Base-by-base conservation (phyloP, 176 grass and related monocot genomes). In the Phyllostachys edulis region DNA sequence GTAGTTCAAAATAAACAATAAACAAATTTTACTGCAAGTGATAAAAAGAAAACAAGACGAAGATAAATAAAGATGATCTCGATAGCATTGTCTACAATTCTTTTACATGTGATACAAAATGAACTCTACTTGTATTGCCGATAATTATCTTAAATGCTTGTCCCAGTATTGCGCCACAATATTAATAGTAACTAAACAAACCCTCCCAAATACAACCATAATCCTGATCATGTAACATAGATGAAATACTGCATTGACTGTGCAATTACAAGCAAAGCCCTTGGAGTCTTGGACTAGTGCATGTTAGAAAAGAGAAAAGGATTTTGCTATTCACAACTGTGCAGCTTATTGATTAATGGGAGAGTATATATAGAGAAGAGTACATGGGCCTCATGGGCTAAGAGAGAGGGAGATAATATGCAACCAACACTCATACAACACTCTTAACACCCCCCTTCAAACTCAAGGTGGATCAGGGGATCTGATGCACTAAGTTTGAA, bases 1-100 rank as follows among this genome's bases (percentile, higher is more conserved):
- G 14, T 12, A 63, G 5, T 73, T 76, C 52, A 7, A 49, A 61
- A 54, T 55, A 64, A 64, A 78, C 5, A 50, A 50, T 13, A 20
- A 77, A 55, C n/a, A n/a, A n/a, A n/a, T n/a, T n/a, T n/a, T n/a
- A n/a, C n/a, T 76, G 42, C 42, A 74, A 65, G 42, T 27, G 14
- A 75, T 27, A 67, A 66, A 52, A 49, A 63, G 20, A 76, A 82
- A 76, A 55, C 9, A 67, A 75, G 5, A 32, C 27, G 13, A 50
- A 84, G 15, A 84, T 27, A 75, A 32, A 69, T 34, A 44, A 45
- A 46, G 73, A 59, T 34, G 50, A 67, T 6, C 18, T 11, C 54
- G n/a, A 56, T 2, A 69, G 8, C 17, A 55, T 55, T 46, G 15
- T 32, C 20, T 29, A 67, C 17, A 40, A 51, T 52, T 84, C 20